These are phyloP conservation scores for Spizellomyces punctatus DNA, from an alignment of 192 early-diverging fungal species.

Conservation along the genomic window DNA sequence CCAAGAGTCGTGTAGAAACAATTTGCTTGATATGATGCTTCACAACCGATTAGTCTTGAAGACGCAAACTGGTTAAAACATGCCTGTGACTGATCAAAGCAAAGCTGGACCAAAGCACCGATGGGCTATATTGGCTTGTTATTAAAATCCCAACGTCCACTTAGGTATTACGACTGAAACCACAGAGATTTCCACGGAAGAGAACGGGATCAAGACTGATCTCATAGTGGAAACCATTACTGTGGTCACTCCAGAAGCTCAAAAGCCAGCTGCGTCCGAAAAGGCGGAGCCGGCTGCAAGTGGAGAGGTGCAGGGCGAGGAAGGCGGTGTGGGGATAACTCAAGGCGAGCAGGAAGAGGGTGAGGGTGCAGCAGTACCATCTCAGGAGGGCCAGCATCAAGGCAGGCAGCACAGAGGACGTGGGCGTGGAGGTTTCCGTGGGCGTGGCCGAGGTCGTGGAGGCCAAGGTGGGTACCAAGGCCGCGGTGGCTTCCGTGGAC, in stretches of 20 bases:
- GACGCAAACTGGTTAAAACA: conserved; percentile 21
- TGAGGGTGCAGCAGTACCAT: neutral
- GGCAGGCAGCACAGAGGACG: conserved; percentile 6
- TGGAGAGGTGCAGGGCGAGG: neutral
- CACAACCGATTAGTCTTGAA: conserved; percentile 34
- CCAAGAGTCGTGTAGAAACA: neutral
- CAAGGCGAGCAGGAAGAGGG: neutral
- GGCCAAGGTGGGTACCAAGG: conserved; percentile 3
- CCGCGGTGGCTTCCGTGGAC: conserved; percentile 13
- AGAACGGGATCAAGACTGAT: conserved; percentile 1
- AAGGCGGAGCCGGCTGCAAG: neutral
- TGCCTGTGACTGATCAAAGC: conserved; percentile 22
- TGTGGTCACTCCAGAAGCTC: neutral
- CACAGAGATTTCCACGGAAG: conserved; percentile 3
- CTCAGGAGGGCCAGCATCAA: conserved; percentile 1
- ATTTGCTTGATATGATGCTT: conserved; percentile 3
- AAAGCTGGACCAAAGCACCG: neutral
- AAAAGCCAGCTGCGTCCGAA: conserved; percentile 1
- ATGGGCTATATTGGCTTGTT: neutral
- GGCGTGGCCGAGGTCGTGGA: conserved; percentile 24
- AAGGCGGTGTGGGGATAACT: neutral
- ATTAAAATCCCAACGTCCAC: neutral
- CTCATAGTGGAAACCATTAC: conserved; percentile 1
- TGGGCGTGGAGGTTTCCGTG: conserved; percentile 21
- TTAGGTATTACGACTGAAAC: neutral